Evolutionary conservation across 345 rosid species (phyloP), one percentile per base, ranked within the genome.

Genomic region (Mercurialis annua): DNA sequence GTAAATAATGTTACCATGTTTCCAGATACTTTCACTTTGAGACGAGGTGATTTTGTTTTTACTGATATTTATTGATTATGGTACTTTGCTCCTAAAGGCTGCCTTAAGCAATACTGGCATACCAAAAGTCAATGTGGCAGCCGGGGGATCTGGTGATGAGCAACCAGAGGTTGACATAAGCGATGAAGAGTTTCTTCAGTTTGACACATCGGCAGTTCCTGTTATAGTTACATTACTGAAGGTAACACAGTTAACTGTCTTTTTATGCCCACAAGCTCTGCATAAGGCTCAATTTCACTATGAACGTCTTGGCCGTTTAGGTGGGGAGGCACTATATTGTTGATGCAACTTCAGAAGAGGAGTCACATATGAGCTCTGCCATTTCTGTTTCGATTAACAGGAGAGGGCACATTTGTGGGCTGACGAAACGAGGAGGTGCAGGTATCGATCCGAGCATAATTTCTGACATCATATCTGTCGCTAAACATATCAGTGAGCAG

Each of bases 351-450:
- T 73, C 81, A 8, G 99, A 94, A 76, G 97, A 94, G 71, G 93
- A 94, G 81, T 89, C 99, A 11, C 97, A 91, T 67, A 91, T 94
- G 93, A 89, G 81, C 84, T 87, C 99, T 26, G 98, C 92, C 55
- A 83, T 92, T 40, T 91, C 96, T 4, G 63, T 91, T 63, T 91
- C 98, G 6, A 69, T 89, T 59, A 91, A 83, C 59, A 77, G 88
- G 70, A 76, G 66, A 52, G 97, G 97, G 6, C 95, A 82, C 21
- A 81, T 88, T 1, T 89, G 98, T 55, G 99, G 98, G 20, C 74
- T 88, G 73, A 81, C 80, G 40, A 89, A 88, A 71, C 74, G 97
- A 36, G 97, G 99, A n/a, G 92, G 97, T 26, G 81, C 76, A 0
- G 92, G 98, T 50, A 80, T 91, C 34, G 98, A 91, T 74, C 96